Percentiles rank a stretch among this genome's conserved stretches.
These are phyloP conservation scores for Vitis amurensis DNA, from an alignment of 164 flowering plant genomes.

Conservation along the genomic window DNA sequence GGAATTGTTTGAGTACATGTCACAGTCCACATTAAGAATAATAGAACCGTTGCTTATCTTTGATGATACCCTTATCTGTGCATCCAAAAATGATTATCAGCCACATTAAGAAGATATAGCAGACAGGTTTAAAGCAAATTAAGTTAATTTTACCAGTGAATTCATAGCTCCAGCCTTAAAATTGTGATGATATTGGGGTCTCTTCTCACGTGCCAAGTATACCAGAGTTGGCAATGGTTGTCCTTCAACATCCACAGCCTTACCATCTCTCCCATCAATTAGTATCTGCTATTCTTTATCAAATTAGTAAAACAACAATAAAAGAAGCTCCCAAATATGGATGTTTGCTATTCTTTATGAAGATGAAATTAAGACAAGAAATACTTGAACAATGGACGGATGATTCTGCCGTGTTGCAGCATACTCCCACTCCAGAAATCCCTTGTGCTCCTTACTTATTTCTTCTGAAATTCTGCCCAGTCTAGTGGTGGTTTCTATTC, in stretches of 20 bases:
- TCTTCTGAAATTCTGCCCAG: slow-evolving; percentile 27
- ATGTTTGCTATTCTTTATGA: no score
- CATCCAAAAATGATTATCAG: no score
- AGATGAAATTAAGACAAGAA: neutral
- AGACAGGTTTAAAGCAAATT: neutral
- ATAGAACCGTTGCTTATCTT: no score
- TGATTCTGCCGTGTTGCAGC: slow-evolving; percentile 19
- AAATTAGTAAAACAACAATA: neutral
- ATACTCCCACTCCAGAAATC: slow-evolving; percentile 34
- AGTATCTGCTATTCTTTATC: slow-evolving; percentile 13
- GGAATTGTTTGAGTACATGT: slow-evolving; percentile 42
- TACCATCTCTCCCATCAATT: slow-evolving; percentile 26
- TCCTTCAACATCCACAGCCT: slow-evolving; percentile 24
- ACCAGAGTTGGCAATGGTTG: slow-evolving; percentile 28
- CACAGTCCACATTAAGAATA: slow-evolving; percentile 28
- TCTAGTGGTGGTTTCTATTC: slow-evolving; percentile 22
- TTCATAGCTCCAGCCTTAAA: slow-evolving; percentile 42
- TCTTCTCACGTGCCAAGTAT: slow-evolving; percentile 14
- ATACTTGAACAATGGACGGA: slow-evolving; percentile 36
- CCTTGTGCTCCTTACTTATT: slow-evolving; percentile 25
- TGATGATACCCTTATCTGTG: no score
- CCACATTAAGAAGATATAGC: no score
- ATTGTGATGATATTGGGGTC: slow-evolving; percentile 26
- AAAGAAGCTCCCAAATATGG: no score
- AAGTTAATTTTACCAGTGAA: slow-evolving; percentile 26